These are phyloP conservation scores for Lodderomyces elongisporus DNA, from an alignment of 1,139 yeast species.

Conservation along the genomic window DNA sequence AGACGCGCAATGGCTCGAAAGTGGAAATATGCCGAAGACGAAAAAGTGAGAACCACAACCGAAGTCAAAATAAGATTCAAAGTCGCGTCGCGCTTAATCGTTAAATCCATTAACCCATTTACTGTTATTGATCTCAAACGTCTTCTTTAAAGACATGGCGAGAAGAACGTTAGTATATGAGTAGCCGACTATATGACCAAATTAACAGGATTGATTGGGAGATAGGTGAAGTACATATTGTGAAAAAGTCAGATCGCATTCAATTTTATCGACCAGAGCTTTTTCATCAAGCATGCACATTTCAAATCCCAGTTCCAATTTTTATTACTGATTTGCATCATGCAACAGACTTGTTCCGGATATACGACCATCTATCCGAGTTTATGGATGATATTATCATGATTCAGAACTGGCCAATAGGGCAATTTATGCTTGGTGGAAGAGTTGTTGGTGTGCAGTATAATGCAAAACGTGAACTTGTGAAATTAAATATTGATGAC, in stretches of 20 bases:
- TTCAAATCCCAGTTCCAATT: conserved; percentile 11
- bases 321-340: conserved; percentile 15
- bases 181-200: conserved; percentile 2
- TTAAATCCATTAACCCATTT: too few relatives aligned
- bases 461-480: conserved; percentile 9
- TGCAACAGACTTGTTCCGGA: conserved; percentile 8
- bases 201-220: conserved; percentile 10
- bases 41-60: too few relatives aligned
- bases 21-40: too few relatives aligned
- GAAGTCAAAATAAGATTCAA: too few relatives aligned
- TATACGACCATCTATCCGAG: conserved; percentile 11
- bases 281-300: conserved; percentile 15
- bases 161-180: conserved; percentile 1
- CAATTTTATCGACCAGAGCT: conserved; percentile 16
- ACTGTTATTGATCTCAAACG: too few relatives aligned
- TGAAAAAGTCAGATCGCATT: conserved; percentile 8
- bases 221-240: conserved; percentile 17
- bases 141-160: too few relatives aligned
- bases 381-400: conserved; percentile 12
- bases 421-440: conserved; percentile 13
- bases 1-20: too few relatives aligned
- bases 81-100: too few relatives aligned
- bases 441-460: conserved; percentile 14
- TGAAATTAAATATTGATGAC: conserved; percentile 15
- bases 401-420: conserved; percentile 17